Base-by-base conservation (phyloP, 2,329 filamentous ascomycete genomes). In the Fusarium pseudonygamai region DNA sequence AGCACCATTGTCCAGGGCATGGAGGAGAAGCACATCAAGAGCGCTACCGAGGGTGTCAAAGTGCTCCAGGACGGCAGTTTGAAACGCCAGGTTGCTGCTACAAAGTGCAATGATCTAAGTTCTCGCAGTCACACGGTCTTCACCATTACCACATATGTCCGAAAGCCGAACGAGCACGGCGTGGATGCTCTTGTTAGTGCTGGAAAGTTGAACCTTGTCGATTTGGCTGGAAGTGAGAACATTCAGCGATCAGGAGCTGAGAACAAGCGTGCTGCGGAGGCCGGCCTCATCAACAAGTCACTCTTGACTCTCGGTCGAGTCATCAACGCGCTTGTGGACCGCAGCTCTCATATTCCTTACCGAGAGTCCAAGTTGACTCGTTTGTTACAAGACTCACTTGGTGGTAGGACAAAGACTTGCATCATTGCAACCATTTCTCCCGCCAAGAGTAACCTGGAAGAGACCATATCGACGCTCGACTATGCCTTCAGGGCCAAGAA, bases 401-500 rank as follows among this genome's bases (percentile, higher is more conserved):
- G 96, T 70, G 96, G 96, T 7, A 91, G 93, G 59, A 99, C 97
- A 4, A 99, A 99, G 81, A 99, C 96, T 1, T 99, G 96, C 85
- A 99, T 99, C 75, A 98, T 99, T 78, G 96, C 96, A 11, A 99
- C 96, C 1, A 89, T 99, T 45, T 98, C 96, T 6, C 95, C 96
- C 3, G 94, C 95, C 13, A 97, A 96, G 82, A 95, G 92, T 82
- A 99, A 98, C 77, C 86, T 99, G 3, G 96, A 99, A 79, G 96
- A 99, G 82, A 99, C 97, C 0, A 98, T 99, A 68, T 98, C 96
- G 1, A 99, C 97, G 0, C 88, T 99, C 4, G 96, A 99, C 81
- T 99, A 99, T 80, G 97, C 96, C 16, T 98, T 98, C 84, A 90
- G 96, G 52, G 96, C 96, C 22, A 99, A 99, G 86, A 98, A 99